Percentiles rank a stretch among this genome's conserved stretches.
phyloP scores from a whole-genome alignment of 495 filamentous ascomycete species.

The Trichoderma orchidacearum region DNA sequence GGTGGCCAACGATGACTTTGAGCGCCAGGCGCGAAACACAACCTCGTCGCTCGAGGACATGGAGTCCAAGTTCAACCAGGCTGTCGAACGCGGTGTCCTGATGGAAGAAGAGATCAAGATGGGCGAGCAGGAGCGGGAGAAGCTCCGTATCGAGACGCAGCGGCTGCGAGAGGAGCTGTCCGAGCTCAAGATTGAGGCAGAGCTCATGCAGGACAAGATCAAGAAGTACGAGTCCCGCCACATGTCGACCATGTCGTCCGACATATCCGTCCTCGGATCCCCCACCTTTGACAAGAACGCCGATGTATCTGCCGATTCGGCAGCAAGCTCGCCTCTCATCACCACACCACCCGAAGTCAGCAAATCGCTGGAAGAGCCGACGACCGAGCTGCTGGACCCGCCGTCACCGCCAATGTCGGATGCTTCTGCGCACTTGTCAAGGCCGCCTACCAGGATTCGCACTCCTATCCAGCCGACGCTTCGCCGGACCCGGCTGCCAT shows the following conservation, averaged over 20 bases:
- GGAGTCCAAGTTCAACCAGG: conserved; percentile 90
- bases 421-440: conserved; percentile 50
- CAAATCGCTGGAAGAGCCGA: conserved; percentile 33
- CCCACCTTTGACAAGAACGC: conserved; percentile 27
- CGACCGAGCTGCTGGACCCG: conserved; percentile 34
- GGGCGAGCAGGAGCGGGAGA: conserved; percentile 83
- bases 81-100: conserved; percentile 84
- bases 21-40: conserved; percentile 86
- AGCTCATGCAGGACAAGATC: conserved; percentile 88
- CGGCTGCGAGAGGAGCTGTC: conserved; percentile 78
- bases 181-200: conserved; percentile 86
- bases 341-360: conserved; percentile 50
- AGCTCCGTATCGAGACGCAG: conserved; percentile 76
- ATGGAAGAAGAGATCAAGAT: conserved; percentile 85
- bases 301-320: conserved; percentile 44
- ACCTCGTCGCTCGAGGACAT: conserved; percentile 91
- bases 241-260: conserved; percentile 36
- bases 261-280: conserved; percentile 38
- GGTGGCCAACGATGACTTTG: conserved; percentile 95
- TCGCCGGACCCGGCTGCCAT: conserved; percentile 31
- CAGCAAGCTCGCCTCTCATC: conserved; percentile 59
- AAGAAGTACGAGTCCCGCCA: conserved; percentile 43
- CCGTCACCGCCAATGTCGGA: conserved; percentile 62
- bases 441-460: conserved; percentile 14
- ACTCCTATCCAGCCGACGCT: conserved; percentile 18